Base-by-base conservation (phyloP, 805 yeast genomes). In the Candida coquimbonensis region DNA sequence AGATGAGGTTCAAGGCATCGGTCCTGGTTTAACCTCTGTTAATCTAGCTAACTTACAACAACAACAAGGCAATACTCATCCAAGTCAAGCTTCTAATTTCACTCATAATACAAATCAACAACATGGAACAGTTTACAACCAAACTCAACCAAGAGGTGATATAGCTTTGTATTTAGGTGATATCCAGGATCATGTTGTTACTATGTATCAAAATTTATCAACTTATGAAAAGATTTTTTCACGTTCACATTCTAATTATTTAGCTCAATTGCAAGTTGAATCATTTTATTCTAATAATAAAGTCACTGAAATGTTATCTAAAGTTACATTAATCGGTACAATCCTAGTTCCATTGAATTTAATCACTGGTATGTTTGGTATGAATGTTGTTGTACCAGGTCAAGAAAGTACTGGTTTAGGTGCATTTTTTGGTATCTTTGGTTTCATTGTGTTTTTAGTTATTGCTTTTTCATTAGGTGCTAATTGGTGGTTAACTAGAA, bases 141-240 rank as follows among this genome's bases (percentile, higher is more conserved):
- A 62, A 16, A 71, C 75, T 1, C 78, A 81, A 55, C 96, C 96
- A 43, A 75, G 95, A 57, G 91, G 85, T 26, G 97, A 91, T 57
- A 90, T 90, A 66, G 96, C 93, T 4, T 81, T 93, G 83, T 93
- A 91, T 63, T 67, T 93, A 48, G 96, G 97, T 16, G 99, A 93
- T 69, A 93, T 93, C 55, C 99, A 93, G 66, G 99, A 93, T 67
- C 99, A 93, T 67, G 82, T 91, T 58, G 81, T 90, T 48, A 91
- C 98, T 16, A 91, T 91, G 97, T 85, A 80, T 65, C 96, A 89
- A 67, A 90, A 88, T 59, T 73, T 91, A 61, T 66, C 83, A 38
- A 86, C 95, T 4, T 90, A 88, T 61, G 99, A 91, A 62, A 90
- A 90, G 74, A 91, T 91, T 57, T 84, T 91, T 61, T 81, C 95